Evolutionary conservation across 108 stramenopile species (phyloP).

Genomic region (Cyclotella sp.): DNA sequence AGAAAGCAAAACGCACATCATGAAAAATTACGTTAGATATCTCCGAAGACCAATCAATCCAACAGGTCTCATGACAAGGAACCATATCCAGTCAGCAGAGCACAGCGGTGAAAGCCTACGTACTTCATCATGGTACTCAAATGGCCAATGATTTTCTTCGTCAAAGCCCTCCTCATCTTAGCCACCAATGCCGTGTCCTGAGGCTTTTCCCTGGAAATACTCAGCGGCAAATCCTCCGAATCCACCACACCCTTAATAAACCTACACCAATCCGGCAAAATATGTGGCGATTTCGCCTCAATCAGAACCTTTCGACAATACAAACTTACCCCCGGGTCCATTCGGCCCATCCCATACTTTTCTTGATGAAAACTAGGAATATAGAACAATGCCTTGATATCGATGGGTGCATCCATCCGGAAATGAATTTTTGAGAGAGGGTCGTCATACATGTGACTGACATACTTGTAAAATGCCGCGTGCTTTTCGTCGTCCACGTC

Average conservation of each 20-base stretch:
- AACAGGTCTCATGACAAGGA: too few relatives aligned
- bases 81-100: not conserved
- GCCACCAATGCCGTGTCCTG: slow-evolving; percentile 94
- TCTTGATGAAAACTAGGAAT: slow-evolving; percentile 96
- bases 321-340: slow-evolving; percentile 95
- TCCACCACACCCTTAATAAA: slow-evolving; percentile 97
- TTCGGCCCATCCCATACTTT: slow-evolving; percentile 99
- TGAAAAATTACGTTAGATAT: not conserved
- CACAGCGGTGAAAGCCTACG: slow-evolving; percentile 18
- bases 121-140: slow-evolving; percentile 83
- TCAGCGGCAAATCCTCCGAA: slow-evolving; percentile 97
- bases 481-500: slow-evolving; percentile 92
- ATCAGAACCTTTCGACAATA: slow-evolving; percentile 97
- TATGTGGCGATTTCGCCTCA: slow-evolving; percentile 89
- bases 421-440: slow-evolving; percentile 89
- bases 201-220: slow-evolving; percentile 95
- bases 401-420: slow-evolving; percentile 97
- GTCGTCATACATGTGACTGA: slow-evolving; percentile 91
- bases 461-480: slow-evolving; percentile 95
- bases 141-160: slow-evolving; percentile 87
- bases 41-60: too few relatives aligned
- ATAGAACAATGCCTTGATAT: slow-evolving; percentile 96
- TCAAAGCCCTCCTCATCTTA: slow-evolving; percentile 91
- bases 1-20: not conserved
- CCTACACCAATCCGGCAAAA: slow-evolving; percentile 98